Base-by-base conservation (phyloP, 1,284 basidiomycete species). In the Sparassis latifolia region DNA sequence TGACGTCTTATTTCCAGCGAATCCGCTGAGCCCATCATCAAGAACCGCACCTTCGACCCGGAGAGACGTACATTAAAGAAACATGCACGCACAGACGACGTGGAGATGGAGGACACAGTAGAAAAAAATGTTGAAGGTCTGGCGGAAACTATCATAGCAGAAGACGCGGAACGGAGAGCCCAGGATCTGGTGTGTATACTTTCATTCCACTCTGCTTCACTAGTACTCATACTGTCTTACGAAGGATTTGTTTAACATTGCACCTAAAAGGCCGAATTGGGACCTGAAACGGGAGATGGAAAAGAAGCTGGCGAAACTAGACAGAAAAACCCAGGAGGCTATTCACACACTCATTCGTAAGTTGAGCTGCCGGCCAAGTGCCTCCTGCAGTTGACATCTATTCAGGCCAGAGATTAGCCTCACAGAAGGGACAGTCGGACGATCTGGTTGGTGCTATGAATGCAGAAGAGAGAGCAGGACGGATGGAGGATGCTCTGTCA, bases 211-310 rank as follows among this genome's bases (percentile, higher is more conserved):
- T 33, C 4, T 33, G 5, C 1, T 10, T n/a, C 29, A 30, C 7
- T 12, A 30, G 33, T 37, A 44, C n/a, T 12, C 39, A 41, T 43
- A 37, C 45, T 38, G 38, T 42, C 31, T 31, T 44, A 32, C 50
- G 45, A 64, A 97, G 92, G 93, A 98, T 63, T 76, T 98, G 30
- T 89, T 93, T 66, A 98, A 97, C 65, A 97, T 99, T 58, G 95
- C 95, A 30, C 96, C 96, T 1, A 96, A 95, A 75, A 79, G 92
- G 45, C 84, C 89, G 7, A 98, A 98, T 67, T 98, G 96, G 95
- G 96, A 98, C 69, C 73, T 99, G 57, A 97, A 96, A 68, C 83
- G 95, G 44, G 93, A 97, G 63, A 84, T 95, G 70, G 89, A 92
- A 51, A 92, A 89, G 70, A 90, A 95, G 62, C 75, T 96, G 48